Evolutionary conservation across 306 rosid species (phyloP), one percentile per base, ranked within the genome.

Genomic region (Notholithocarpus densiflorus): DNA sequence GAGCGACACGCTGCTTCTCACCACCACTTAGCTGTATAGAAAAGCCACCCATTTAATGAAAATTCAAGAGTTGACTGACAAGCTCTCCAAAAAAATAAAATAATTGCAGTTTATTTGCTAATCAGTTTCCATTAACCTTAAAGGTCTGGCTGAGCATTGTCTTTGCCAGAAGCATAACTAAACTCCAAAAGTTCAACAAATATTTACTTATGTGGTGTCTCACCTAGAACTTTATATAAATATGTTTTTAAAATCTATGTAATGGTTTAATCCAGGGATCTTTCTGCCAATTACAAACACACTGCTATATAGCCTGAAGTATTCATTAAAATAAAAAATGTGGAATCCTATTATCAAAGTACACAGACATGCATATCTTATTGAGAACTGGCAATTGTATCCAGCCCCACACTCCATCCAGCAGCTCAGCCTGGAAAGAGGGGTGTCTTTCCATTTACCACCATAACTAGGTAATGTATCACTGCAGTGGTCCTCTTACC

Each of bases 1-100:
- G 84, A 68, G 98, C 97, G 86, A 95, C 98, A 54, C 98, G 96
- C 82, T 95, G 98, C 89, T 95, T 95, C 88, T 95, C 98, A 24
- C 98, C 98, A 55, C 98, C 98, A 66, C 98, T 95, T 75, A 95
- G 80, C 98, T 95, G 91, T 54, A 20, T 7, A 91, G 82, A 79
- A 79, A 69, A 72, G 77, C 57, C 76, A 79, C 52, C 72, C 34
- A 40, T 20, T 66, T 71, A 77, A n/a, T 43, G 5, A 76, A 79
- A 54, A 66, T 20, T 83, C 70, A 77, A 66, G 61, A 76, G 75
- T 26, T 62, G 52, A 75, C 51, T 9, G 2, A 76, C 31, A 18
- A 68, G 72, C 52, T 68, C 72, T 37, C 4, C 26, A 7, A 37
- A 37, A 37, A 37, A 37, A 2, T 7, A 2, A 1, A 7, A 34